Evolutionary conservation across 805 yeast species (phyloP).

Genomic region (Wickerhamiella occidentalis): DNA sequence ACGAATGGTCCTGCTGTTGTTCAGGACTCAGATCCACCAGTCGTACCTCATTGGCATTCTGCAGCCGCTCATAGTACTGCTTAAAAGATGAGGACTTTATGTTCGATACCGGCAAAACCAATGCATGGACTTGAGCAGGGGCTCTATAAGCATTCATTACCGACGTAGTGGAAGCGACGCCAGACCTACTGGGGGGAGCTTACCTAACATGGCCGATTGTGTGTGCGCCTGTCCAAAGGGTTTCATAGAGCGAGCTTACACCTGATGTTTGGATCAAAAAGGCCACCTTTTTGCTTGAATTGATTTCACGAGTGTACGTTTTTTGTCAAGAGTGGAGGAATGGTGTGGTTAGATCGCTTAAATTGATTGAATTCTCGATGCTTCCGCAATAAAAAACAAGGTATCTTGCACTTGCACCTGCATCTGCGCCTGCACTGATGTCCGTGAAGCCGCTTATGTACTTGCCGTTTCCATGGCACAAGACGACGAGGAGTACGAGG

Average conservation of each 20-base stretch:
- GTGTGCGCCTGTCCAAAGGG: no score
- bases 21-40: slow-evolving; percentile 65
- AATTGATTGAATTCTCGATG: no score
- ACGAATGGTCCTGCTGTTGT: slow-evolving; percentile 14
- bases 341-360: no score
- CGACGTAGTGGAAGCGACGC: not conserved
- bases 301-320: no score
- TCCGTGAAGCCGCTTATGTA: not conserved
- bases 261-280: no score
- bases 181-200: not conserved
- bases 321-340: no score
- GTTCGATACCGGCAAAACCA: slow-evolving; percentile 55
- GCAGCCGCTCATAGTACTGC: slow-evolving; percentile 35
- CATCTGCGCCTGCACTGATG: not conserved
- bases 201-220: not conserved
- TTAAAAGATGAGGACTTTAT: slow-evolving; percentile 35
- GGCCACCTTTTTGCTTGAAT: no score
- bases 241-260: no score
- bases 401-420: not conserved
- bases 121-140: slow-evolving; percentile 54
- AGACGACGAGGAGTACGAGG: not conserved
- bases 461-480: not conserved
- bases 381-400: no score
- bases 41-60: slow-evolving; percentile 48
- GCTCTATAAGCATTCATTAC: slow-evolving; percentile 25